Base-by-base conservation (phyloP, 78 protist species). In the Polysphondylium violaceum region DNA sequence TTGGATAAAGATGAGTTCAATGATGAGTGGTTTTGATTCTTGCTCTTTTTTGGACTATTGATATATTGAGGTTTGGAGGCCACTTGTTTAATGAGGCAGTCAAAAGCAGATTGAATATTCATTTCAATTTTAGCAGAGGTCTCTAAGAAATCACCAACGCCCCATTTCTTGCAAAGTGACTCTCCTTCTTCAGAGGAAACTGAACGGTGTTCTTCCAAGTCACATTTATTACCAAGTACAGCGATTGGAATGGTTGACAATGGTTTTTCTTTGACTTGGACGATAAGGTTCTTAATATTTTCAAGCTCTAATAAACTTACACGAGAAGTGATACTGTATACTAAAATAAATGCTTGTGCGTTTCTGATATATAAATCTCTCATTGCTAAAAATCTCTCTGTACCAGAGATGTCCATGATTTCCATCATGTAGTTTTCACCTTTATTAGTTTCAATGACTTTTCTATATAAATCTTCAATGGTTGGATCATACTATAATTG, bases 161-260 rank as follows among this genome's bases (percentile, higher is more conserved):
- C 89, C 79, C 76, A 96, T 8, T 44, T 55, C 29, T 65, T 60
- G 21, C 94, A 94, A 9, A 65, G 36, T 0, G 43, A 50, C 25
- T 77, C 41, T 27, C 86, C 98, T n/a, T 87, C 92, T 25, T 53
- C 81, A 27, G 95, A 93, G n/a, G 95, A 17, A 25, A 98, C 97
- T 1, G 53, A 76, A 5, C 98, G 83, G 5, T 95, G 94, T 7
- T 9, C 88, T 61, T 90, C 98, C 0, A 98, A 79, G 72, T 98
- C 99, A 50, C 94, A 47, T 76, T 98, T 98, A 95, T 98, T 98
- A 14, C 98, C 99, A 7, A 94, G 87, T 8, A 98, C 29, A 12
- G 97, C 76, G 53, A 96, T 81, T 25, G 99, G 95, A 31, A 92
- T 40, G 40, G 53, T 40, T 41, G 74, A n/a, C 11, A 65, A 38